Base-by-base conservation (phyloP, 2,329 filamentous ascomycete genomes). In the Colletotrichum tamarilloi region DNA sequence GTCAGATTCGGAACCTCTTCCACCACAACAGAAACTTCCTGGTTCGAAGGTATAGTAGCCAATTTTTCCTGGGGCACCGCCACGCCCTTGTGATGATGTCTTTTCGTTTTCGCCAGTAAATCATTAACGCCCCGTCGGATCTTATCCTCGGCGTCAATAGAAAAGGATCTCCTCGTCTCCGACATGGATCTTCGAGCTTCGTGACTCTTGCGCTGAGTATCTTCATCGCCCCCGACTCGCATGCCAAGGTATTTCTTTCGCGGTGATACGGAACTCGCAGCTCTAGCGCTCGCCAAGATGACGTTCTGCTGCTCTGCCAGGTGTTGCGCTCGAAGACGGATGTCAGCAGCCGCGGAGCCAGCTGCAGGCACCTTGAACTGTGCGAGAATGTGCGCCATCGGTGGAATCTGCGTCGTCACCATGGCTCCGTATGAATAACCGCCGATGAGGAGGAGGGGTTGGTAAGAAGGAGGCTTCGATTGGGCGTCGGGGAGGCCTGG, bases 371-470 rank as follows among this genome's bases (percentile, higher is more conserved):
- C 80, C 8, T 83, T 79, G 76, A 97, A 95, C 1, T 88, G 82
- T 1, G 86, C 81, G 28, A 94, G 82, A 32, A 97, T 89, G 0
- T 86, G 82, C 12, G 85, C 80, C 46, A 92, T 82, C 0, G 91
- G 86, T 0, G 95, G 94, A 0, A 97, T 87, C 70, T 92, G 91
- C 0, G 89, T 91, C 2, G 94, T 91, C 52, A 98, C 90, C 79
- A 98, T 89, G 5, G 95, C 94, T 56, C 97, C 97, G 81, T 98
- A 98, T 0, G 95, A 98, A 81, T 98, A 98, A 14, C 95, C 95
- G 2, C 89, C 92, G 7, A 97, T 85, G 5, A 98, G 78, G 3
- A 92, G 79, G 60, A 86, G 68, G 2, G 82, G 83, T 1, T 75
- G 76, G 2, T 69, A 57, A 67, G 59, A 58, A 14, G 26, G 46